These are phyloP conservation scores for Fusarium sp. DNA, from an alignment of 2,329 filamentous ascomycete genomes.

Conservation along the genomic window DNA sequence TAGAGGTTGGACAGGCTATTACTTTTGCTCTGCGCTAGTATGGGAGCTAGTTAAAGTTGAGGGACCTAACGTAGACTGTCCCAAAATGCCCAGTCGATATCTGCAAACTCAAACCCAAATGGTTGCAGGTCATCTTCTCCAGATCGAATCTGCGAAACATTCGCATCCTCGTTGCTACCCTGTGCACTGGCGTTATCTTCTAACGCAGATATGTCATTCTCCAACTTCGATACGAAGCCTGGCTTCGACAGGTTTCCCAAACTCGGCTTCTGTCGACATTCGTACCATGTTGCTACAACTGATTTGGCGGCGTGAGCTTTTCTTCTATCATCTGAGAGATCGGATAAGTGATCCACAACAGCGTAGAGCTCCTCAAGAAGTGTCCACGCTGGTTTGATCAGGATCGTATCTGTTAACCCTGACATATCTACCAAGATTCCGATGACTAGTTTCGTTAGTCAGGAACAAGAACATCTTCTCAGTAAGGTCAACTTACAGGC, in stretches of 20 bases:
- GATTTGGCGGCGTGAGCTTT: constrained; percentile 13
- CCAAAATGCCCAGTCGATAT: constrained; percentile 28
- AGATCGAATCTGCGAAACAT: rapidly evolving
- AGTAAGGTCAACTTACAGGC: not conserved
- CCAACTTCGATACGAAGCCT: constrained; percentile 2
- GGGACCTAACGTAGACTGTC: constrained; percentile 5
- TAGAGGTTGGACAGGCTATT: too few relatives aligned
- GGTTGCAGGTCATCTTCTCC: constrained; percentile 8
- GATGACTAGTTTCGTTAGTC: constrained; percentile 1
- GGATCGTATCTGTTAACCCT: not conserved
- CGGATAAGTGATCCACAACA: not conserved
- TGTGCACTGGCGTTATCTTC: not conserved
- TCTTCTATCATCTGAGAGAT: constrained; percentile 12
- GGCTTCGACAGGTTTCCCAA: constrained; percentile 2
- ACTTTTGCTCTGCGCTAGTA: too few relatives aligned
- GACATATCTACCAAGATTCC: constrained; percentile 21
- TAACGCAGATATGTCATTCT: not conserved
- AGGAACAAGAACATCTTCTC: rapidly evolving
- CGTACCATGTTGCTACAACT: constrained; percentile 19
- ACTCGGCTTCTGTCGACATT: constrained; percentile 12
- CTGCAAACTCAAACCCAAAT: constrained; percentile 25
- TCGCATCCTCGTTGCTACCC: rapidly evolving
- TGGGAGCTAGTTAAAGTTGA: too few relatives aligned
- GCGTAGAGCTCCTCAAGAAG: constrained; percentile 6
- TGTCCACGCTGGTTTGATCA: constrained; percentile 8